A percentile compares a stretch with the other conserved stretches of the same genome.
Conservation (phyloP, 768 basidiomycete species). For the Dendrothele bispora region DNA sequence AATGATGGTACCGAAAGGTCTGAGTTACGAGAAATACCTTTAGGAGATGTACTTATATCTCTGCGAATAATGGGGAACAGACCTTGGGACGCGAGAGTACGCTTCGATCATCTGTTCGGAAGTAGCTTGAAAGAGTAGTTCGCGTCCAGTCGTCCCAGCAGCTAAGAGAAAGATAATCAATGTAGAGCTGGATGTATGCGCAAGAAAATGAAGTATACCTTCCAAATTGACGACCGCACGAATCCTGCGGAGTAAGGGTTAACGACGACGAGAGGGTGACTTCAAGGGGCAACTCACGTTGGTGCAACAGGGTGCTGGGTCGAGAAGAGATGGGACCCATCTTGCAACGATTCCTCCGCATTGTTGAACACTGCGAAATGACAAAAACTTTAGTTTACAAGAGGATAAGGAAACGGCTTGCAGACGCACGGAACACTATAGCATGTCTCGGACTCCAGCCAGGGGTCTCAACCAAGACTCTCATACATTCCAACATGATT, state of each 20-base stretch:
- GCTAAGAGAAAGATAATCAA: slow-evolving; percentile 39
- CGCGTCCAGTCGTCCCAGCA: slow-evolving; percentile 84
- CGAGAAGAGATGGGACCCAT: slow-evolving; percentile 90
- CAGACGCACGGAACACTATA: slow-evolving; percentile 73
- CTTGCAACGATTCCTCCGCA: slow-evolving; percentile 90
- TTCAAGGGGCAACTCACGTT: slow-evolving; percentile 50
- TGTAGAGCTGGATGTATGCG: background rate
- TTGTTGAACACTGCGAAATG: slow-evolving; percentile 82
- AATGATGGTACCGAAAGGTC: slow-evolving; percentile 85
- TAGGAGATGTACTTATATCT: no score
- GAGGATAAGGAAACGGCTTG: background rate
- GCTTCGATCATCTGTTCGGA: slow-evolving; percentile 93
- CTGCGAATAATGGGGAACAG: no score
- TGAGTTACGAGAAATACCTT: no score
- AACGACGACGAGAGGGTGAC: background rate
- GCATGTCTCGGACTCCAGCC: slow-evolving; percentile 58
- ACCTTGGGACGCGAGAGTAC: slow-evolving; percentile 81
- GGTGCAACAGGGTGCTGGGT: slow-evolving; percentile 79
- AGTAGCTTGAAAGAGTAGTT: slow-evolving; percentile 94
- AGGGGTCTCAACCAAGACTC: slow-evolving; percentile 56
- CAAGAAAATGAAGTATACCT: slow-evolving; percentile 40
- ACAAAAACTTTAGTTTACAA: background rate
- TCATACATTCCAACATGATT: slow-evolving; percentile 86
- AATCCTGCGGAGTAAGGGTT: slow-evolving; percentile 45
- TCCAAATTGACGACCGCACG: slow-evolving; percentile 90